Evolutionary conservation across 257 asterid genomes (phyloP), one percentile per base, ranked within the genome.

Genomic region (Solanum lycopersicoides): DNA sequence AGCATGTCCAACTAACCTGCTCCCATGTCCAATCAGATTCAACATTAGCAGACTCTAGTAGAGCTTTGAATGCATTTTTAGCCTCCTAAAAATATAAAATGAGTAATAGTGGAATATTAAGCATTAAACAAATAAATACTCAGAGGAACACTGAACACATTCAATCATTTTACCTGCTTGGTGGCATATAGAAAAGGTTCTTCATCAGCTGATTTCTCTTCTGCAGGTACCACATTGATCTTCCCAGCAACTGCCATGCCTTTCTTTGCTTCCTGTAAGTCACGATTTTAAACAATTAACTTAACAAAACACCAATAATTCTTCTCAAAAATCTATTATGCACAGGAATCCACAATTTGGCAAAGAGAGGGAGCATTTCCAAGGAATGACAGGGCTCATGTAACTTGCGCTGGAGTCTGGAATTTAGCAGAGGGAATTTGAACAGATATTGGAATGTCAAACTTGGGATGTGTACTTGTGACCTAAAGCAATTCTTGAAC

Each of bases 1-100:
- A 86, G 83, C 84, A 73, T 77, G 82, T 72, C 35, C 42, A 74
- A 65, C 85, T 89, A 89, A 95, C 99, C 99, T 97, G 99, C 93
- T 97, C 99, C 99, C 99, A 97, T 83, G 87, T 89, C 98, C 97
- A 97, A 92, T 97, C 99, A 75, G 95, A 95, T 92, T 90, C 95
- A 63, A 97, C 99, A 91, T 95, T 95, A 80, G 96, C 95, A 87
- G 95, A 95, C 91, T 95, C 99, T 69, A 97, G 87, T 83, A 97
- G 89, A 82, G 96, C 91, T 94, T 97, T 97, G 87, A 97, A 97
- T 12, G 98, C 99, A 95, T 88, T 93, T 91, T 97, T 97, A 4
- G 99, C 99, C 91, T 97, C 99, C 99, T 97, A 90, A 83, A 88
- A 42, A 88, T 60, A 80, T 37, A 63, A 74, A 84, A 71, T 23